phyloP scores from a whole-genome alignment of 192 early-diverging fungal genomes.

The Chytriomyces confervae region DNA sequence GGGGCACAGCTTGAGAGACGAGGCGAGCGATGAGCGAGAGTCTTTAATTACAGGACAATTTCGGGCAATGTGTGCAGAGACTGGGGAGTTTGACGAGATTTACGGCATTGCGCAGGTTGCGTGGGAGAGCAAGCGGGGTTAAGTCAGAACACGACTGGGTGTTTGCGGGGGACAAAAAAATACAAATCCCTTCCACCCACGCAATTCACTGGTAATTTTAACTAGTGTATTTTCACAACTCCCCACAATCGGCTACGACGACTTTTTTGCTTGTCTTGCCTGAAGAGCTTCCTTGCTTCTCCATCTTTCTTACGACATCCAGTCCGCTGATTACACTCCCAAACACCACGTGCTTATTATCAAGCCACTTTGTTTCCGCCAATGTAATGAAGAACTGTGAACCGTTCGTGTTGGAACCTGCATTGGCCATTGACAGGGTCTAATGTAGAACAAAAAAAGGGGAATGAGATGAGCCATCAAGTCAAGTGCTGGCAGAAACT shows the following conservation, averaged over 20 bases:
- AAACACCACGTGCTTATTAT: conserved; percentile 84
- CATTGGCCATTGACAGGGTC: conserved; percentile 89
- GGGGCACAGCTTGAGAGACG: conserved; percentile 5
- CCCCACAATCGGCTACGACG: conserved; percentile 68
- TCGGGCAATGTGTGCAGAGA: conserved; percentile 47
- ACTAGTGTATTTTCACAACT: conserved; percentile 22
- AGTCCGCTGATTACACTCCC: conserved; percentile 55
- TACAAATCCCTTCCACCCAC: no score
- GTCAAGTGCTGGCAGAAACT: conserved; percentile 8
- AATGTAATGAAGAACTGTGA: conserved; percentile 93
- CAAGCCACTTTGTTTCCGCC: conserved; percentile 82
- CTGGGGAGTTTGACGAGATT: conserved; percentile 47
- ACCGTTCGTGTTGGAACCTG: conserved; percentile 87
- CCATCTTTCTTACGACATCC: conserved; percentile 72
- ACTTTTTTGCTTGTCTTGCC: conserved; percentile 61
- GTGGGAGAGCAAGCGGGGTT: not conserved
- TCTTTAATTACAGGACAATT: conserved; percentile 36
- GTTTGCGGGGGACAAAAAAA: no score
- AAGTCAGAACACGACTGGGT: not conserved
- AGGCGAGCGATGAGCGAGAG: not conserved
- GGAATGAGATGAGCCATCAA: not conserved
- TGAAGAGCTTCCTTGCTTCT: conserved; percentile 57
- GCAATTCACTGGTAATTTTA: no score
- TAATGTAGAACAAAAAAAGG: conserved; percentile 20
- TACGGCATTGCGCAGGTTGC: conserved; percentile 21